Evolutionary conservation across 2,329 filamentous ascomycete genomes (phyloP), one percentile per base, ranked within the genome.

Genomic region (Beauveria brongniartii): DNA sequence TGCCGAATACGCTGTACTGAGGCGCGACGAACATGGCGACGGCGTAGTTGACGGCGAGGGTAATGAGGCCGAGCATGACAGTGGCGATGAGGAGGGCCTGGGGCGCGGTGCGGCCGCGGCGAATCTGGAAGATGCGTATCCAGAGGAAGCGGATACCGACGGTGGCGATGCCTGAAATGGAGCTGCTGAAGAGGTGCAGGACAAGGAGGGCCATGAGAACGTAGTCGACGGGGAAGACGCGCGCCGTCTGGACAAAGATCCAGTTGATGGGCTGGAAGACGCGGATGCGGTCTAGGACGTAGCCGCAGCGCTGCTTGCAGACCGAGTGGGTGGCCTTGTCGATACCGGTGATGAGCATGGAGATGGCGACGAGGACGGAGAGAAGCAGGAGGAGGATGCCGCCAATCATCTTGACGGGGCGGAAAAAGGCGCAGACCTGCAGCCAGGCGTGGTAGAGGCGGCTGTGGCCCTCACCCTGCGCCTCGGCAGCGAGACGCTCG

Each of bases 321-420:
- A 95, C 78, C 3, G 92, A 97, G 77, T 97, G 97, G 73, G 89
- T 92, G 41, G 92, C 91, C 78, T 97, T 97, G 82, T 99, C 94
- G 69, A 97, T 92, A 66, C 87, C 89, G 0, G 93, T 97, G 71
- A 97, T 89, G 67, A 97, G 82, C 91, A 99, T 97, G 14, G 91
- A 96, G 9, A 88, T 82, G 82, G 91, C 96, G 66, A 95, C 82
- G 47, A 96, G 66, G 16, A 96, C 74, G 0, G 90, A 82, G 24
- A 96, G 72, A 1, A 91, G 66, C 37, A 97, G 80, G 3, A 97
- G 77, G 0, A 96, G 67, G 54, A 97, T 78, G 16, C 94, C 94
- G 1, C 91, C 89, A 16, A 97, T 73, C 47, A 97, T 84, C 77
- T 96, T 96, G 67, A 99, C 77, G 1, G 94, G 94, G 8, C 92